These are phyloP conservation scores for Thraustochytrium striatum DNA, from an alignment of 352 stramenopile genomes.

Conservation along the genomic window DNA sequence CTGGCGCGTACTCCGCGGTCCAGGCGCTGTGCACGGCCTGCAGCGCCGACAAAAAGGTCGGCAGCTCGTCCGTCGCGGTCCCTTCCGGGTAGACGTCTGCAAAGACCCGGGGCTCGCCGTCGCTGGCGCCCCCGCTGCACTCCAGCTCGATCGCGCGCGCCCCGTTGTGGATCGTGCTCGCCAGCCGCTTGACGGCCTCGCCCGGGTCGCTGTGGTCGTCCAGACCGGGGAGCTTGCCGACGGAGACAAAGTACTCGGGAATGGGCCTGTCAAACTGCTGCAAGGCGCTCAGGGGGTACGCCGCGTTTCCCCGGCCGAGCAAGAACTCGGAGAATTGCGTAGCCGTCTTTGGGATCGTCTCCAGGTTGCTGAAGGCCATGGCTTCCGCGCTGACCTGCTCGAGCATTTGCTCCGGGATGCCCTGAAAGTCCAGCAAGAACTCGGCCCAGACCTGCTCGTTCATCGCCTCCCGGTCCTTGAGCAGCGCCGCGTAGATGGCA, in stretches of 20 bases:
- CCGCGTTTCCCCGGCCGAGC: neutral
- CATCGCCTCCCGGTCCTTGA: conserved; percentile 33
- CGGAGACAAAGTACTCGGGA: conserved; percentile 25
- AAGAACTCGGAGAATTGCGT: conserved; percentile 22
- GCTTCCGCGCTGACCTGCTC: neutral
- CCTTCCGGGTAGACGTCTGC: neutral
- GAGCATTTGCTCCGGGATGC: neutral
- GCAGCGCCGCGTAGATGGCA: conserved; percentile 29
- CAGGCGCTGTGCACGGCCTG: neutral
- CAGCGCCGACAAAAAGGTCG: neutral
- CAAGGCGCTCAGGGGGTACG: conserved; percentile 16
- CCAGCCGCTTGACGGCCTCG: neutral
- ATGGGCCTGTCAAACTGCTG: conserved; percentile 5
- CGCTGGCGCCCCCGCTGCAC: conserved; percentile 6
- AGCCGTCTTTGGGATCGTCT: conserved; percentile 12
- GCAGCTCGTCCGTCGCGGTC: neutral
- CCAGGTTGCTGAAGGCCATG: neutral
- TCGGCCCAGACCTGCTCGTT: conserved; percentile 20
- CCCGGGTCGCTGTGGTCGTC: neutral
- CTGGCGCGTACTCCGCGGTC: too few species aligned
- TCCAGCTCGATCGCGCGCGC: conserved; percentile 14
- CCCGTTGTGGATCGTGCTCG: neutral
- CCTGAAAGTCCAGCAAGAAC: conserved; percentile 36
- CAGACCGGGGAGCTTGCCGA: conserved; percentile 20
- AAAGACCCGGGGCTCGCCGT: conserved; percentile 28